Evolutionary conservation across 352 stramenopile genomes (phyloP).

Genomic region (Globisporangium barbulae): DNA sequence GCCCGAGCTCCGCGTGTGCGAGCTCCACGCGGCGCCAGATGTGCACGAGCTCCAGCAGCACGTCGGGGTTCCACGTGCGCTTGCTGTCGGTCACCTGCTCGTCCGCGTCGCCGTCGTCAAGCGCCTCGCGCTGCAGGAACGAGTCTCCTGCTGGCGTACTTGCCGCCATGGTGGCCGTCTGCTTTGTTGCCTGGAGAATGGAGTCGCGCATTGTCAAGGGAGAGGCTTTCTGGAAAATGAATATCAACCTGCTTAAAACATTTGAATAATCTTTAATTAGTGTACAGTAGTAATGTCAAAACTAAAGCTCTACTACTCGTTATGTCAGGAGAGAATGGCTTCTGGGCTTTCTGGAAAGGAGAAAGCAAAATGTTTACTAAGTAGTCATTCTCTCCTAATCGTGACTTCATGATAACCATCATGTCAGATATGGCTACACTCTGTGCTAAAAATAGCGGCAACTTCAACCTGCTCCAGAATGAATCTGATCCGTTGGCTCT

Average conservation of each 20-base stretch:
- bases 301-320: not conserved
- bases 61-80: constrained; percentile 51
- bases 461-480: not conserved
- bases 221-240: not conserved
- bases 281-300: too few species aligned
- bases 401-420: not conserved
- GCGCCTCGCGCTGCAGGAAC: not conserved
- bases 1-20: constrained; percentile 30
- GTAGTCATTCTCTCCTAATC: not conserved
- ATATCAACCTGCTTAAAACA: not conserved
- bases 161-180: not conserved
- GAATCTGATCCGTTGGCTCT: not conserved
- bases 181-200: not conserved
- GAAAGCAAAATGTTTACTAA: not conserved
- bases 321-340: not conserved
- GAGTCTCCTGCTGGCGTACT: not conserved
- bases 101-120: constrained; percentile 26
- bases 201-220: not conserved
- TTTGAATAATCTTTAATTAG: too few species aligned
- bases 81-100: constrained; percentile 36
- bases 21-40: constrained; percentile 50
- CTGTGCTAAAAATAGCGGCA: not conserved
- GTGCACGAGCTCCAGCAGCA: constrained; percentile 52
- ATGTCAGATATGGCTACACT: constrained; percentile 1
- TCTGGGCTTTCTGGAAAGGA: not conserved